phyloP scores from a whole-genome alignment of 129 eudicot genomes.

The Flaveria sonorensis region DNA sequence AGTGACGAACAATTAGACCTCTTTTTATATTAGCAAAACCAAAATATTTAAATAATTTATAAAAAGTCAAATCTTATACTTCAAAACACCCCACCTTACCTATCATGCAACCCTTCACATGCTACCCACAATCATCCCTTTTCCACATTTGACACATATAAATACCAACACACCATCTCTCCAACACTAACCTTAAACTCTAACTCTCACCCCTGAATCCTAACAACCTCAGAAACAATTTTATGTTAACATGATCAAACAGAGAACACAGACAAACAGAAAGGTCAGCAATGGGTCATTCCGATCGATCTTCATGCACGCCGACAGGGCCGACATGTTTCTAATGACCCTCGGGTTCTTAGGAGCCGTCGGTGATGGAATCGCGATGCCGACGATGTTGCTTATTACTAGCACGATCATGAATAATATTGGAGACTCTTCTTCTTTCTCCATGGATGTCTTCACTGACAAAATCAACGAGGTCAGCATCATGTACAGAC shows the following conservation, averaged over 20 bases:
- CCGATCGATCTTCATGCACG: slow-evolving; percentile 79
- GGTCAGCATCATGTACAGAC: slow-evolving; percentile 38
- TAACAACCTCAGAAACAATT: background rate
- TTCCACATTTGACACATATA: slow-evolving; percentile 11
- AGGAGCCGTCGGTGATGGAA: slow-evolving; percentile 79
- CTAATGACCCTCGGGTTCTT: slow-evolving; percentile 72
- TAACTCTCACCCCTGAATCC: background rate
- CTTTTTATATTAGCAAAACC: slow-evolving; percentile 6
- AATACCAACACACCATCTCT: slow-evolving; percentile 25
- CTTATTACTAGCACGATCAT: slow-evolving; percentile 68
- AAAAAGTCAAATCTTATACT: slow-evolving; percentile 2
- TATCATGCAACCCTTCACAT: slow-evolving; percentile 24
- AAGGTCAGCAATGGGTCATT: slow-evolving; percentile 49
- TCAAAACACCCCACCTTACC: slow-evolving; percentile 10
- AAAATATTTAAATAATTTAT: background rate
- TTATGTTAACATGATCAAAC: slow-evolving; percentile 27
- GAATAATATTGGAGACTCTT: slow-evolving; percentile 63
- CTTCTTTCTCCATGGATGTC: slow-evolving; percentile 14
- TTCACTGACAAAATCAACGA: slow-evolving; percentile 52
- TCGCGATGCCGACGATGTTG: slow-evolving; percentile 67
- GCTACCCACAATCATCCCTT: slow-evolving; percentile 8
- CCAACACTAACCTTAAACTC: slow-evolving; percentile 19
- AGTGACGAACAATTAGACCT: slow-evolving; percentile 28
- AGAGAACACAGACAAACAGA: background rate
- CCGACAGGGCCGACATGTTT: slow-evolving; percentile 56